Evolutionary conservation across 2,329 filamentous ascomycete genomes (phyloP), one percentile per base, ranked within the genome.

Genomic region (Didymella sp.): DNA sequence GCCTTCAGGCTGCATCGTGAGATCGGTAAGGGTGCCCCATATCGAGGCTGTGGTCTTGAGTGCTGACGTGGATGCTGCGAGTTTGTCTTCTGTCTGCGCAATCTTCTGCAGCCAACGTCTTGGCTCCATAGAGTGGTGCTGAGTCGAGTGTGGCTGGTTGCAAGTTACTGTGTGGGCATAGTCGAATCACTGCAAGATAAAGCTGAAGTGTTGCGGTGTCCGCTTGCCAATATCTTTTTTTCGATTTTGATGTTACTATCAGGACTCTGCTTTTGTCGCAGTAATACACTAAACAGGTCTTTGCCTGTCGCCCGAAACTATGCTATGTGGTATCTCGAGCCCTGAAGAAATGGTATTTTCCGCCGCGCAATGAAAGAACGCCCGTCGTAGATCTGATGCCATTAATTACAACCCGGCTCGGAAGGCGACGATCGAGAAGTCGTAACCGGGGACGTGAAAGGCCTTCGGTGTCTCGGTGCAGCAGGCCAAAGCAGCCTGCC

Each of bases 371-470:
- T 58, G 42, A 64, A 62, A 57, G 61, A 65, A 68, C 66, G 64
- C 64, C 68, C 56, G 58, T 72, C 71, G 51, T 68, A 60, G 60
- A 68, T 68, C 67, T 66, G 67, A 70, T 73, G 68, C 72, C 72
- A 74, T 74, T 75, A 75, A 75, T 74, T 76, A 76, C 71, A 74
- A 68, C 58, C 69, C 67, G 66, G 43, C 58, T 66, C 60, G 59
- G 55, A 72, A 67, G 63, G 66, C 60, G 58, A 59, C 48, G 56
- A 64, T 69, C 56, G 50, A 66, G 61, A 66, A 64, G 56, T 73
- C 66, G 64, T 70, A 43, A 69, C 55, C 59, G 47, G 60, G 66
- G 63, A 52, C 55, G 47, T 66, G 60, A 66, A 66, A 61, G 38
- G 52, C 58, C 51, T 59, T 63, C 51, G 52, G 46, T 51, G 25